Base-by-base conservation (phyloP, 75 land plant species). In the Pinus tabuliformis region DNA sequence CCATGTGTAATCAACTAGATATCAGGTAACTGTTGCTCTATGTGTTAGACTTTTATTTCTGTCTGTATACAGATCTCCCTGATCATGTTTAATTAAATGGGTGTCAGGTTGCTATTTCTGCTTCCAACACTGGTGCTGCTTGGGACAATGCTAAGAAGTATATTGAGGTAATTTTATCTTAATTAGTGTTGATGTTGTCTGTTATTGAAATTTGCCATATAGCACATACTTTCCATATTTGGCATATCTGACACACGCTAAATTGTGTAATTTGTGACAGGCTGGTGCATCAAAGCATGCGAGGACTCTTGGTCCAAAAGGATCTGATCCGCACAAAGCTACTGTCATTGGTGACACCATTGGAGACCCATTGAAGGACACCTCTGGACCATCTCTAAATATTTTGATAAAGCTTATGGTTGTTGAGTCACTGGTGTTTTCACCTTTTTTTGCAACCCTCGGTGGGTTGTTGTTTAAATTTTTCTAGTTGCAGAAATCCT, bases 81-180 rank as follows among this genome's bases (percentile, higher is more conserved):
- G 11, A 49, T 11, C n/a, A 8, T 71, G 22, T 26, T 0, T 22
- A 20, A n/a, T 42, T 4, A 20, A 49, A 11, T 58, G 54, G 65
- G 30, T 71, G 6, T 8, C 78, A 91, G 93, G 72, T 91, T 64
- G 89, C 91, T 3, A 89, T 89, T 33, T 91, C 93, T 75, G 91
- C 91, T 12, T 88, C 92, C 64, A 91, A 89, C 85, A 89, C 93
- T 21, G 93, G 89, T 73, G 93, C 91, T 73, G 93, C 94, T 18
- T 92, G 90, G 92, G 92, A 92, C 76, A 88, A 92, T 75, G 95
- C 95, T 60, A 92, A 92, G 92, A 92, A 92, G 77, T 92, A 92
- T 59, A 92, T 92, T 58, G 95, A 92, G 92, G 93, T 89, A 76
- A 70, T 9, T 49, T 49, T 49, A 49, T 49, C 54, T 49, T 49